Conservation (phyloP, 345 rosid genomes). For the Gossypium anomalum region DNA sequence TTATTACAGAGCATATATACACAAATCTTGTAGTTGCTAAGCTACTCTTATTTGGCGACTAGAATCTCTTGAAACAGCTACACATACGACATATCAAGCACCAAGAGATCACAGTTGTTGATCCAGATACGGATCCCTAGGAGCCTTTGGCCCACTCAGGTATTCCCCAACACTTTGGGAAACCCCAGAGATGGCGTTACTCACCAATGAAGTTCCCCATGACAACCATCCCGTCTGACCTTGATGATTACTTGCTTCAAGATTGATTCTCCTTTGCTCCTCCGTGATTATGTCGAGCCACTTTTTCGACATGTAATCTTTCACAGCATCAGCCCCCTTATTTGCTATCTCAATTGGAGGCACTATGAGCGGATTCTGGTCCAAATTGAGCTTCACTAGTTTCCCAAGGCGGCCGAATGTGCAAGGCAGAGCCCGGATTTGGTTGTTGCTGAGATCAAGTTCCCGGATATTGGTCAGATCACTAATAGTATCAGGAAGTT, state of each 20-base stretch:
- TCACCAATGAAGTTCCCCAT: slow-evolving; percentile 66
- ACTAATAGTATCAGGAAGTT: slow-evolving; percentile 67
- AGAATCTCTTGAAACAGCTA: not conserved
- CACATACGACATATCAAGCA: not conserved
- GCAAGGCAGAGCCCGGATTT: slow-evolving; percentile 65
- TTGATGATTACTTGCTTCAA: slow-evolving; percentile 51
- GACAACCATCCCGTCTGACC: slow-evolving; percentile 61
- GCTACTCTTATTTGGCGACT: not conserved
- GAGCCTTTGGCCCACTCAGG: slow-evolving; percentile 31
- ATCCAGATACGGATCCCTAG: slow-evolving; percentile 48
- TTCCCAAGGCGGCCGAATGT: slow-evolving; percentile 68
- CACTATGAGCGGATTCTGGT: slow-evolving; percentile 69
- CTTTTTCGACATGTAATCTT: slow-evolving; percentile 68
- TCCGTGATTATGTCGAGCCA: slow-evolving; percentile 59
- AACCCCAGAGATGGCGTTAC: slow-evolving; percentile 43
- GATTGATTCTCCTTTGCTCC: slow-evolving; percentile 51
- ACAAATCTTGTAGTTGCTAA: not conserved
- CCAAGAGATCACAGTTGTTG: slow-evolving; percentile 40
- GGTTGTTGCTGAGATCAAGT: slow-evolving; percentile 98
- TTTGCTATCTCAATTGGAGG: slow-evolving; percentile 63
- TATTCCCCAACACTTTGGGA: slow-evolving; percentile 36
- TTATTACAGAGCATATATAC: slow-evolving; percentile 1
- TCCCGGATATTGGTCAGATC: slow-evolving; percentile 69
- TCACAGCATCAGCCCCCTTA: slow-evolving; percentile 71
- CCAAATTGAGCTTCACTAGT: slow-evolving; percentile 69